A percentile compares a stretch with the other conserved stretches of the same genome.
These are phyloP conservation scores for Coemansia sp. DNA, from an alignment of 192 early-diverging fungal species.

Conservation along the genomic window DNA sequence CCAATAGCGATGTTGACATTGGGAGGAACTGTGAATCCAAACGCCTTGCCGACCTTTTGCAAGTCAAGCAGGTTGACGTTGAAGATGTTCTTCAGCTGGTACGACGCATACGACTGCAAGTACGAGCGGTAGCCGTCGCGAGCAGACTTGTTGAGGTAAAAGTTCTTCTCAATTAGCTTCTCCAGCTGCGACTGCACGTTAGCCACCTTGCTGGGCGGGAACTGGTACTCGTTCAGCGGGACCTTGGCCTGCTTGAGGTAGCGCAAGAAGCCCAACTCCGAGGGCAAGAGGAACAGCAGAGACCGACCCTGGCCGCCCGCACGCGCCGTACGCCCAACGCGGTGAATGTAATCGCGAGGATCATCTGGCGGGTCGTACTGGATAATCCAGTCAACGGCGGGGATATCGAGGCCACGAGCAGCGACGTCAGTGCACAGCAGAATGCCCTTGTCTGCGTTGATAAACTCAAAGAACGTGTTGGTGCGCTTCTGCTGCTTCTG, in stretches of 20 bases:
- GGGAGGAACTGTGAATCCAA: constrained; percentile 95
- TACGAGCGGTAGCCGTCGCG: constrained; percentile 97
- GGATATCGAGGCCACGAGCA: constrained; percentile 96
- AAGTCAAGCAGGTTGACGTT: constrained; percentile 89
- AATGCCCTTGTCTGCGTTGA: constrained; percentile 91
- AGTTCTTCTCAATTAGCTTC: constrained; percentile 95
- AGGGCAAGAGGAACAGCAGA: constrained; percentile 92
- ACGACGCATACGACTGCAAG: constrained; percentile 92
- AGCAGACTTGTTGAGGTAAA: constrained; percentile 94
- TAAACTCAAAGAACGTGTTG: constrained; percentile 98
- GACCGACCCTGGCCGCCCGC: constrained; percentile 87
- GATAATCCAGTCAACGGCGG: constrained; percentile 98
- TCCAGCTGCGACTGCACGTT: constrained; percentile 98
- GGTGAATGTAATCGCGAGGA: constrained; percentile 95
- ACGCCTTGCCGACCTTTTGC: constrained; percentile 88
- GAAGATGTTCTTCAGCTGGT: constrained; percentile 95
- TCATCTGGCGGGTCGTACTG: constrained; percentile 99
- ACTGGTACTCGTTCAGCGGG: constrained; percentile 99
- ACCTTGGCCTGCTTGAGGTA: constrained; percentile 99
- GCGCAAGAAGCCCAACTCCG: constrained; percentile 92
- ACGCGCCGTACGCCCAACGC: constrained; percentile 95
- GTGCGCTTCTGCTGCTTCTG: constrained; percentile 99
- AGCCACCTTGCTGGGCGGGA: constrained; percentile 90
- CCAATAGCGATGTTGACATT: constrained; percentile 75
- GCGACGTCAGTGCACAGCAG: constrained; percentile 97